Base-by-base conservation (phyloP, 208 protist species). In the Trypanosoma conorhini region DNA sequence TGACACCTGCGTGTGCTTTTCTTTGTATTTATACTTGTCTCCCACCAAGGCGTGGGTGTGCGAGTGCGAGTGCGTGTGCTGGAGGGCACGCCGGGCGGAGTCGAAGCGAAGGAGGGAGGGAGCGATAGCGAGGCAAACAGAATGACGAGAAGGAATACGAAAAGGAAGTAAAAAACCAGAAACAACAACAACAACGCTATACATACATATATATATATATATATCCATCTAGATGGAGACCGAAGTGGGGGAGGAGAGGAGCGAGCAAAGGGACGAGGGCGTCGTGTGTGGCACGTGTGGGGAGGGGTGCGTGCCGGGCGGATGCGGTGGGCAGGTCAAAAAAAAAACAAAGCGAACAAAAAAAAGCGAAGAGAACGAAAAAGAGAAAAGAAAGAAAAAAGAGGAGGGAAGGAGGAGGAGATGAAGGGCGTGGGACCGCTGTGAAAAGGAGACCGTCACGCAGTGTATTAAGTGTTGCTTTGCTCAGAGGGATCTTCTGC, bases 331-430 rank as follows among this genome's bases (percentile, higher is more conserved):
- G 10, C 15, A 30, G 54, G 54, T 19, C 26, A 33, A 58, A 33
- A 15, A 19, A 58, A 58, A 58, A 5, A 7, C 15, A 31, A 63
- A 63, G 30, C 46, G 51, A 63, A 28, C 7, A 22, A 48, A 48
- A 48, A 5, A 28, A 62, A 60, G 3, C 4, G 2, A 15, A 60
- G 1, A 28, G 40, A 63, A 7, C 26, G 38, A 68, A 65, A 38
- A 24, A 4, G n/a, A 61, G 38, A 63, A 63, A 51, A 63, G 22
- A 28, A 8, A 22, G 26, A 48, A 48, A 5, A 28, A 62, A 60
- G 3, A 38, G 2, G 26, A 60, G 1, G 46, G 40, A 63, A 7
- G 48, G 38, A 68, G 57, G 33, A 24, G 22, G n/a, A 61, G 38
- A 26, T 17, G 64, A 48, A n/a, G 48, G 1, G 64, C 5, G 33